Base-by-base conservation (phyloP, 1,284 basidiomycete genomes). In the Blastosporella zonata region DNA sequence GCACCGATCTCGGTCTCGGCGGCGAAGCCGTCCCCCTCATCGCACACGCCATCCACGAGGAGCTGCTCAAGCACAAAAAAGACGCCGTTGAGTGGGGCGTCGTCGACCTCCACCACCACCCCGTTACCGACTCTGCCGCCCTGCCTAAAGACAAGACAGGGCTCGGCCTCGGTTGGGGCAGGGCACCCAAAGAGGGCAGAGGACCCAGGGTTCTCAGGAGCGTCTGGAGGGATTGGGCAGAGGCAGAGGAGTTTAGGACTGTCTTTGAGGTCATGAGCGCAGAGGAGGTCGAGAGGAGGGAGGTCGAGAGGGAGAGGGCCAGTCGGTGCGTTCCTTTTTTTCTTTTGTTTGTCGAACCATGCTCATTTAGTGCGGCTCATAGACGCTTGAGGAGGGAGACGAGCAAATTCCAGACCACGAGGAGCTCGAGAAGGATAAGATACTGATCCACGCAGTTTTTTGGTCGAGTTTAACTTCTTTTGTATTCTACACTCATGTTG, bases 161-260 rank as follows among this genome's bases (percentile, higher is more conserved):
- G 1, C 70, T 85, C 25, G 84, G 86, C 2, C 71, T 84, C 5
- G 81, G 82, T 6, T 87, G 81, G 79, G 82, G 83, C 7, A 71
- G 83, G 18, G 76, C 83, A 33, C 79, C 83, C 17, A 78, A 80
- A 54, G 84, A 87, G 47, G 84, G 84, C 15, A 71, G 82, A 27
- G 90, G 93, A 0, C 90, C 93, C 1, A 88, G 89, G 63, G 74
- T 79, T n/a, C 68, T 98, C 39, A 82, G 82, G 62, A 90, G 92
- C 49, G 88, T 95, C 1, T 99, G 95, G 93, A 74, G 94, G 43
- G 96, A 98, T 63, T 98, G 93, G 92, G 79, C 79, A 44, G 96
- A 98, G 62, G 82, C 88, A 27, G 88, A 92, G 62, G 92, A 95
- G 66, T 97, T 92, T 67, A 82, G 83, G 52, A 97, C 96, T n/a